Evolutionary conservation across 345 rosid species (phyloP).

Genomic region (Pistacia atlantica): DNA sequence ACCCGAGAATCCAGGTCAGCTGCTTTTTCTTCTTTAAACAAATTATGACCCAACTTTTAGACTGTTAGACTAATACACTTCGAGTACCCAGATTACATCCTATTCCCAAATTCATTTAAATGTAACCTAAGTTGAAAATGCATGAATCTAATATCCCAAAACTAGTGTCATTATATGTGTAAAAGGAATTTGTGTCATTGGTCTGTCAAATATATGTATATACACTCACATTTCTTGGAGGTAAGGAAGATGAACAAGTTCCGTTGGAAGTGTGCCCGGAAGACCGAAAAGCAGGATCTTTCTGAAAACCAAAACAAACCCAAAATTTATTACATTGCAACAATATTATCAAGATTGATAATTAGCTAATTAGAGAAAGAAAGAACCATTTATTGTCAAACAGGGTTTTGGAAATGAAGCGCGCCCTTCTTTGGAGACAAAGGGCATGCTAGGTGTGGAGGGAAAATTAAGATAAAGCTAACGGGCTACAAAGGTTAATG

Average conservation of each 20-base stretch:
- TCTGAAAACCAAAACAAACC: constrained; percentile 33
- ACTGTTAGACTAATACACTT: too few species aligned
- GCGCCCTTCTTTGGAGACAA: too few species aligned
- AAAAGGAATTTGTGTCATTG: too few species aligned
- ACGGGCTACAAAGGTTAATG: too few species aligned
- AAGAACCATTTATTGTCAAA: too few species aligned
- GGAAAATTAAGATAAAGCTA: too few species aligned
- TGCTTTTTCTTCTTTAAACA: not conserved
- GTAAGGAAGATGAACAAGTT: constrained; percentile 46
- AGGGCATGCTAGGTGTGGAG: too few species aligned
- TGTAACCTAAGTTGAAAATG: not conserved
- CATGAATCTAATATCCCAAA: not conserved
- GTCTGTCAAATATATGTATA: too few species aligned
- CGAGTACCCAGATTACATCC: not conserved
- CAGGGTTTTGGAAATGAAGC: too few species aligned
- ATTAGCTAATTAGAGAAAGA: too few species aligned
- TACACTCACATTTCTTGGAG: constrained; percentile 47
- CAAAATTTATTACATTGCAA: not conserved
- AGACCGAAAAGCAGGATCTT: constrained; percentile 44
- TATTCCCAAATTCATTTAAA: too few species aligned
- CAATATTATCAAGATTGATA: not conserved
- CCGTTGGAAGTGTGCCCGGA: constrained; percentile 57
- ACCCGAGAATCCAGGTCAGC: not conserved
- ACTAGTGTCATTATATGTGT: not conserved
- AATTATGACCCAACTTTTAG: too few species aligned